Evolutionary conservation across 2,329 filamentous ascomycete species (phyloP).

Genomic region (Plectosphaerella sp.): DNA sequence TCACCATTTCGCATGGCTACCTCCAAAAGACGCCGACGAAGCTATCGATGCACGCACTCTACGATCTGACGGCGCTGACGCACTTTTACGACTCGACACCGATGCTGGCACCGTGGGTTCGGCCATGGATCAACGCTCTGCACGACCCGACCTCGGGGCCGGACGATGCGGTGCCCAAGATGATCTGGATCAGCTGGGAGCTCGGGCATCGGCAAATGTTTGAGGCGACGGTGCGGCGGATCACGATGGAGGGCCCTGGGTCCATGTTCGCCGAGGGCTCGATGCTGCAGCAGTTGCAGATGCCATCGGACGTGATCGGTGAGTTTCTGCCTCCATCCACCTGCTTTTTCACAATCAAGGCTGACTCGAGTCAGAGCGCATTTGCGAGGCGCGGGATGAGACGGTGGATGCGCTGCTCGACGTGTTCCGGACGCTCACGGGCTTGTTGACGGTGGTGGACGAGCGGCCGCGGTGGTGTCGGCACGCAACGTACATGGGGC

Average conservation of each 20-base stretch:
- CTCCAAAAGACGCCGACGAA: conserved; percentile 18
- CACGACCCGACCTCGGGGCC: conserved; percentile 7
- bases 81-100: conserved; percentile 24
- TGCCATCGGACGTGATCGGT: conserved; percentile 16
- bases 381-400: conserved; percentile 14
- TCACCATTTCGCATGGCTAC: conserved; percentile 23
- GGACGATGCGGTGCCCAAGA: conserved; percentile 14
- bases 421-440: conserved; percentile 17
- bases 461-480: conserved; percentile 25
- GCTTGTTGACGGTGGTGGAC: conserved; percentile 20
- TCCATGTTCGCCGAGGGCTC: conserved; percentile 5
- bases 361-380: conserved; percentile 8
- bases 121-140: conserved; percentile 12
- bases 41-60: conserved; percentile 17
- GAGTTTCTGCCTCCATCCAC: not conserved
- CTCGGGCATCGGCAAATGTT: conserved; percentile 19
- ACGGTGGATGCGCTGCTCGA: conserved; percentile 18
- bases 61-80: conserved; percentile 19
- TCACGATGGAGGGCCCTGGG: conserved; percentile 15
- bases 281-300: conserved; percentile 4
- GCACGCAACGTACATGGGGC: conserved; percentile 26
- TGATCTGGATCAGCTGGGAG: conserved; percentile 26
- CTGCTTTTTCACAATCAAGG: not conserved
- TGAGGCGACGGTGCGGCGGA: conserved; percentile 11
- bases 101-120: conserved; percentile 19